Base-by-base conservation (phyloP, 148 eudicot species). In the Diospyros lotus region DNA sequence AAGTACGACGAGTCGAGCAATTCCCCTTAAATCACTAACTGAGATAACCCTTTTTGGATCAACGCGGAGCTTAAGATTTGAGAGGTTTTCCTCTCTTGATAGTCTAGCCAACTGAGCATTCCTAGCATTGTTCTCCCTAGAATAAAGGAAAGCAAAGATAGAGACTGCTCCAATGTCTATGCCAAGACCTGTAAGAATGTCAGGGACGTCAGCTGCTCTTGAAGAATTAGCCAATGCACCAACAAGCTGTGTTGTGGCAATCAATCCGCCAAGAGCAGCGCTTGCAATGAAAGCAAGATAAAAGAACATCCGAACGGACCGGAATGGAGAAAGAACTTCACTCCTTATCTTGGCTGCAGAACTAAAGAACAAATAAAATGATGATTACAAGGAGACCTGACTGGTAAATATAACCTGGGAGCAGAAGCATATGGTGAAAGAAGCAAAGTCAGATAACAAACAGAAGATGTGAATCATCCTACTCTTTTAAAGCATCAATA, bases 251-350 rank as follows among this genome's bases (percentile, higher is more conserved):
- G 92, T 61, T 52, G 73, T 38, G 62, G 98, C 96, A 61, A 94
- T 92, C 17, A 94, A 74, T 78, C 91, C 91, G 80, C 98, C 98
- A 66, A 94, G 79, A 51, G 86, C 73, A 71, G 79, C 97, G 75
- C 97, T 92, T 52, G 97, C 98, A 28, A 94, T 87, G 80, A 94
- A 94, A 72, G 98, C 97, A 66, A 92, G 86, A 80, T 92, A 94
- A 80, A 94, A 94, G 86, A 94, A 94, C 98, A 94, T 94, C 58
- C 98, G 88, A 63, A 94, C 84, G 1, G 98, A 84, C 56, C 98
- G 97, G 75, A 94, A 94, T 28, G 98, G 98, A 70, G 98, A 63
- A 51, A 94, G 97, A 70, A 94, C 98, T 87, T 94, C 98, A 71
- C 98, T 89, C 60, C 98, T 78, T 78, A 94, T 92, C 91, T 82